phyloP scores from a whole-genome alignment of 306 rosid species.

The Canavalia gladiata region DNA sequence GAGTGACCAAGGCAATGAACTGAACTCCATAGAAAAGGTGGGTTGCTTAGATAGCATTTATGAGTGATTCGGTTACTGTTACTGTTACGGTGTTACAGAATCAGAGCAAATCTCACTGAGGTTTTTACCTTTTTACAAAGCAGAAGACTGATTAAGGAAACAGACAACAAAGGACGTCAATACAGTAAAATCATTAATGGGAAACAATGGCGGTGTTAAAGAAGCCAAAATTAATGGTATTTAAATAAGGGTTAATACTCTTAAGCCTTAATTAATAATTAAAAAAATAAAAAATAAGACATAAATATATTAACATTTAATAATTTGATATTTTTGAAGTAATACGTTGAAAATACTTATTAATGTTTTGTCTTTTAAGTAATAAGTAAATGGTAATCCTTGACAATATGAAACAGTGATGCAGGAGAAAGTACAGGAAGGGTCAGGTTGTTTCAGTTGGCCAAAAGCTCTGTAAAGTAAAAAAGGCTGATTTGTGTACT shows the following conservation, averaged over 20 bases:
- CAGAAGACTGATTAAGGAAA: constrained; percentile 38
- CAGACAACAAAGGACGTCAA: constrained; percentile 41
- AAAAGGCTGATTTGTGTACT: constrained; percentile 45
- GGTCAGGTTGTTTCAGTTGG: constrained; percentile 48
- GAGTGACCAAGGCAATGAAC: not conserved
- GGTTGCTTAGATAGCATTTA: constrained; percentile 14
- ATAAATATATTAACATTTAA: too few relatives aligned
- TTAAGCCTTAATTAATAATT: too few relatives aligned
- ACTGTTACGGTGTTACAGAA: constrained; percentile 42
- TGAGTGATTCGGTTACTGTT: constrained; percentile 33
- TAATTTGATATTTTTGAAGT: too few relatives aligned
- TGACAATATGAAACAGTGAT: constrained; percentile 11
- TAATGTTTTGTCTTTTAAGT: not conserved
- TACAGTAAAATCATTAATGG: constrained; percentile 45
- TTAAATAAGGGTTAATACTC: not conserved
- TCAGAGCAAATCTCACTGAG: constrained; percentile 65
- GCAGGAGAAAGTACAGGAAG: constrained; percentile 44
- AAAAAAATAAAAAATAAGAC: too few relatives aligned
- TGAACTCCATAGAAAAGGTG: not conserved
- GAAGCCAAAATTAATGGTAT: constrained; percentile 11
- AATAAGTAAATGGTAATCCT: not conserved
- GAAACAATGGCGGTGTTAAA: constrained; percentile 30
- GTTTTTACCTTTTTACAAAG: constrained; percentile 37
- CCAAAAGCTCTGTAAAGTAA: constrained; percentile 1
- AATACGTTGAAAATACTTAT: too few relatives aligned